Evolutionary conservation across 768 basidiomycete species (phyloP).

Genomic region (Agaricus blazei): DNA sequence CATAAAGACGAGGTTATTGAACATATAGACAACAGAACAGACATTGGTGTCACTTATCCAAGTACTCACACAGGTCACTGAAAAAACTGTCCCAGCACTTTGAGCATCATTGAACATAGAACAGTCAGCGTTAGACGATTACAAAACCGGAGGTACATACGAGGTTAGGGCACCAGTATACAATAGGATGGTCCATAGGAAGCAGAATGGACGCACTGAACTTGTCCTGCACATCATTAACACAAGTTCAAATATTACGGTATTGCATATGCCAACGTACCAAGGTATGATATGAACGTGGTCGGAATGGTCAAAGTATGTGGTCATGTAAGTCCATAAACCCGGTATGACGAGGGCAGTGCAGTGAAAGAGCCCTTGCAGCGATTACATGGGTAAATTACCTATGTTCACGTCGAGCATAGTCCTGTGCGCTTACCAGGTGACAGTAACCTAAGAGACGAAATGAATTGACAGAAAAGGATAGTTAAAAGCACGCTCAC

Average conservation of each 20-base stretch:
- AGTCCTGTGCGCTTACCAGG: conserved; percentile 22
- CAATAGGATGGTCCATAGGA: neutral
- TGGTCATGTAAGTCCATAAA: conserved; percentile 34
- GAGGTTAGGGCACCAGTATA: conserved; percentile 48
- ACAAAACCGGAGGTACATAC: conserved; percentile 17
- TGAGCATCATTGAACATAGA: neutral
- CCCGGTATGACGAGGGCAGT: conserved; percentile 32
- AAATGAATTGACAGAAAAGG: neutral
- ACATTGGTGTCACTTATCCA: neutral
- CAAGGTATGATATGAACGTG: conserved; percentile 29
- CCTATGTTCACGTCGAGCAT: conserved; percentile 4
- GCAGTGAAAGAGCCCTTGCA: conserved; percentile 28
- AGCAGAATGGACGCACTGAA: conserved; percentile 1
- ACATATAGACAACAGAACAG: conserved; percentile 40
- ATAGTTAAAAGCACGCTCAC: conserved; percentile 16
- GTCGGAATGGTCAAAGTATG: conserved; percentile 20
- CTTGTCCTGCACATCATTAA: neutral
- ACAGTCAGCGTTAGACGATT: neutral
- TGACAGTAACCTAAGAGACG: conserved; percentile 21
- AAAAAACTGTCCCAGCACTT: conserved; percentile 39
- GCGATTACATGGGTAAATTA: neutral
- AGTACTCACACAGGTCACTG: conserved; percentile 41
- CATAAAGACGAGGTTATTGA: conserved; percentile 39
- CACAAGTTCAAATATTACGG: neutral
- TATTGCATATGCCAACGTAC: conserved; percentile 15